These are phyloP conservation scores for Trametopsis cervina DNA, from an alignment of 768 basidiomycete genomes.

Conservation along the genomic window DNA sequence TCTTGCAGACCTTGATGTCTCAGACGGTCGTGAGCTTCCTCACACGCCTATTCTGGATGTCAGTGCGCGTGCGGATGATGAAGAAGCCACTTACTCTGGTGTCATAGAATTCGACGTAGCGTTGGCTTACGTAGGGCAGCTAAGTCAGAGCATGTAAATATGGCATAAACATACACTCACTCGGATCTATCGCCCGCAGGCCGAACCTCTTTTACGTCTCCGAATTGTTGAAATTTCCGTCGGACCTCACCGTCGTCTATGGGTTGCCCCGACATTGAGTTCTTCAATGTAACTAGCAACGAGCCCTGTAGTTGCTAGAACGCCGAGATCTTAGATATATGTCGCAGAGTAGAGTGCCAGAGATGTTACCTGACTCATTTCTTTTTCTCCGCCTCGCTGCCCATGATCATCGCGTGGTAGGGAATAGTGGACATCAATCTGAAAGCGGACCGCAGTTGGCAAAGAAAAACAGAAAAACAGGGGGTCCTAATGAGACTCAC, in stretches of 20 bases:
- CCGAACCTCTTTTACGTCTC: slow-evolving; percentile 80
- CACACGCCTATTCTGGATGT: slow-evolving; percentile 54
- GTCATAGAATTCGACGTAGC: slow-evolving; percentile 93
- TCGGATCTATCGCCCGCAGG: slow-evolving; percentile 58
- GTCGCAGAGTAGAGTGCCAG: not conserved
- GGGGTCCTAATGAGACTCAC: slow-evolving; percentile 42
- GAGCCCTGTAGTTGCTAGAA: slow-evolving; percentile 74
- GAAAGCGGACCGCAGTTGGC: not conserved
- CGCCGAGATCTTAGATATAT: not conserved
- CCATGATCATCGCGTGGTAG: slow-evolving; percentile 74
- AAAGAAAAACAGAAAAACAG: slow-evolving; percentile 8
- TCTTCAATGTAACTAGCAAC: slow-evolving; percentile 69
- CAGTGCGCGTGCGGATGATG: not conserved
- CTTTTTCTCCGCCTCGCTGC: slow-evolving; percentile 54
- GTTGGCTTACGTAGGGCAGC: slow-evolving; percentile 46
- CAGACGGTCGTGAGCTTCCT: slow-evolving; percentile 73
- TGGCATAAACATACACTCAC: slow-evolving; percentile 28
- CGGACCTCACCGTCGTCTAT: slow-evolving; percentile 85
- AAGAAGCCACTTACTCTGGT: slow-evolving; percentile 49
- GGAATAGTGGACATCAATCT: slow-evolving; percentile 98
- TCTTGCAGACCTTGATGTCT: slow-evolving; percentile 75
- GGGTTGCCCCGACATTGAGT: slow-evolving; percentile 56
- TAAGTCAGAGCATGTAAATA: not conserved
- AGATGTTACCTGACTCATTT: slow-evolving; percentile 73
- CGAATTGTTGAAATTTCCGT: slow-evolving; percentile 81